Base-by-base conservation (phyloP, 176 grass and related monocot species). In the Panicum miliaceum region DNA sequence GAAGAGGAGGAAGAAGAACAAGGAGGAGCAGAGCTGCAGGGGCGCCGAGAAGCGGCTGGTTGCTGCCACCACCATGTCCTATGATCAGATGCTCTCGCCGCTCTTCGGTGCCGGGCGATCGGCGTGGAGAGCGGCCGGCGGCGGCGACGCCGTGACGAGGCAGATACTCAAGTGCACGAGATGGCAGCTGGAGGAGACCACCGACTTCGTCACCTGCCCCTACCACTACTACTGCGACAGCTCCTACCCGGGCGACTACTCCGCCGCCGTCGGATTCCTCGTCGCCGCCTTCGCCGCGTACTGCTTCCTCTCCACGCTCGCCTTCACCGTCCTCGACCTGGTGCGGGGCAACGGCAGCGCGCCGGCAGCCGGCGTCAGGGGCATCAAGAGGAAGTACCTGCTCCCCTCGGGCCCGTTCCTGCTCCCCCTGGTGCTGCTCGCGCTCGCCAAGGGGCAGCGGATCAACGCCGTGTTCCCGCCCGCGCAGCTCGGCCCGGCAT, bases 181-280 rank as follows among this genome's bases (percentile, higher is more conserved):
- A 89, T 99, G 97, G 97, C 93, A 96, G 92, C 85, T 99, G 14
- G 97, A 99, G 81, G 97, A 96, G 86, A 96, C 93, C 69, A 94
- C 85, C 36, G 90, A 99, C 65, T 92, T 94, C 73, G 70, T 96
- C 75, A 90, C 94, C 73, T 99, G 97, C 84, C 93, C 97, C 38
- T 99, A 87, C 83, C 96, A 99, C 84, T 99, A 99, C 91, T 96
- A 90, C 89, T 99, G 96, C 89, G 96, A 93, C 86, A 99, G 96
- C 86, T 82, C 84, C 25, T 96, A 99, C 90, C 87, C 70, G 0
- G 93, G 88, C 40, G 89, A 99, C 77, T 99, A 94, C 75, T 70
- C 90, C 50, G 51, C 89, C 62, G 72, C 85, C 46, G 83, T 92
- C 48, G 97, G 91, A 43, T 53, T 64, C 11, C 78, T 89, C 66